phyloP scores from a whole-genome alignment of 1,284 basidiomycete genomes.

The Trichosporon asahii region DNA sequence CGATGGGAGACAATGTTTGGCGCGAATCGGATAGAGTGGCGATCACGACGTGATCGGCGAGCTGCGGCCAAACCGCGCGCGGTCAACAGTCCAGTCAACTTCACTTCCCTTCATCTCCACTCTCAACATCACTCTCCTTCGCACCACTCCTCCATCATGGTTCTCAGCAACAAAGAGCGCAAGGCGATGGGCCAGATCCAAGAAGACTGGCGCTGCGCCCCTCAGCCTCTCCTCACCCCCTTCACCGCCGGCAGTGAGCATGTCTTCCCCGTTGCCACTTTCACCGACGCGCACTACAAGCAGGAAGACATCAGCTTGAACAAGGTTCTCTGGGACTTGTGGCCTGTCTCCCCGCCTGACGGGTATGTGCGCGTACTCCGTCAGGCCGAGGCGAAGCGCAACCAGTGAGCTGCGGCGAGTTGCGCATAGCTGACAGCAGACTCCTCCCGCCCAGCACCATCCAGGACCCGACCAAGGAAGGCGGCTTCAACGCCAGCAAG shows the following conservation, averaged over 20 bases:
- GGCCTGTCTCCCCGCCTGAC: background rate
- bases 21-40: background rate
- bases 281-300: background rate
- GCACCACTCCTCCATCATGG: background rate
- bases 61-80: background rate
- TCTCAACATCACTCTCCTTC: background rate
- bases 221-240: background rate
- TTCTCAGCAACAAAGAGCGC: background rate
- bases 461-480: background rate
- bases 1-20: too few relatives aligned
- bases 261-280: background rate
- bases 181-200: background rate
- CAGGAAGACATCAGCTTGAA: background rate
- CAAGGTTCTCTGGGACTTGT: background rate
- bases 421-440: background rate
- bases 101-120: too few relatives aligned
- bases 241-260: background rate
- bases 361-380: background rate
- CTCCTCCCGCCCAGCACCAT: background rate
- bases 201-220: background rate
- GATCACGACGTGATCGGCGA: background rate
- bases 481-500: background rate
- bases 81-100: background rate
- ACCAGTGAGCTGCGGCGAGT: background rate
- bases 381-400: background rate